phyloP scores from a whole-genome alignment of 148 eudicot species.

The Chenopodium formosanum region DNA sequence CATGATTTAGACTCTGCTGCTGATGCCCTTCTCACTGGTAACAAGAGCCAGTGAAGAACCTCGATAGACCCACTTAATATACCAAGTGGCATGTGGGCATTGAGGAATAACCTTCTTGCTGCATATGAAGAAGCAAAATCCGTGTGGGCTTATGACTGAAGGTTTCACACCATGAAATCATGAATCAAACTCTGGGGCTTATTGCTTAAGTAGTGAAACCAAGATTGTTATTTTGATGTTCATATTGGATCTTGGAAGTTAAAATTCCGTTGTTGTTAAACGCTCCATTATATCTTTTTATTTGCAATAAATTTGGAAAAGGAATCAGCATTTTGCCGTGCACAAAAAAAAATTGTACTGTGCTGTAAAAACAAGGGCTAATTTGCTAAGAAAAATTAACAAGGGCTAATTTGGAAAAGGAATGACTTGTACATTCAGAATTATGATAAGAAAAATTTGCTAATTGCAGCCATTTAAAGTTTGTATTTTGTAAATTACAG shows the following conservation, averaged over 20 bases:
- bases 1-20: slow-evolving; percentile 92
- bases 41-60: slow-evolving; percentile 30
- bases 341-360: no score
- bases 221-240: neutral
- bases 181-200: neutral
- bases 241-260: neutral
- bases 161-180: neutral
- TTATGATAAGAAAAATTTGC: neutral
- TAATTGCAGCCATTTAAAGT: no score
- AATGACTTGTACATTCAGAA: neutral
- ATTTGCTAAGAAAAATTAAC: no score
- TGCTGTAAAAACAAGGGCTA: neutral
- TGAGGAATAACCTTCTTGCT: neutral
- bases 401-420: no score
- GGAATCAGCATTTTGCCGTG: neutral
- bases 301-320: neutral
- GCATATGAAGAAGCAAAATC: neutral
- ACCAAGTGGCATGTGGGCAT: neutral
- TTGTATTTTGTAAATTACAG: no score
- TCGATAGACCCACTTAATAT: neutral
- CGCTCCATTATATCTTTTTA: neutral
- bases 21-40: slow-evolving; percentile 72
- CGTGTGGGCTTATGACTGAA: neutral
- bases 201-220: neutral
- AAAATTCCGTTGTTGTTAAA: neutral